Base-by-base conservation (phyloP, 2,329 filamentous ascomycete species). In the Hymenoscyphus infarciens region DNA sequence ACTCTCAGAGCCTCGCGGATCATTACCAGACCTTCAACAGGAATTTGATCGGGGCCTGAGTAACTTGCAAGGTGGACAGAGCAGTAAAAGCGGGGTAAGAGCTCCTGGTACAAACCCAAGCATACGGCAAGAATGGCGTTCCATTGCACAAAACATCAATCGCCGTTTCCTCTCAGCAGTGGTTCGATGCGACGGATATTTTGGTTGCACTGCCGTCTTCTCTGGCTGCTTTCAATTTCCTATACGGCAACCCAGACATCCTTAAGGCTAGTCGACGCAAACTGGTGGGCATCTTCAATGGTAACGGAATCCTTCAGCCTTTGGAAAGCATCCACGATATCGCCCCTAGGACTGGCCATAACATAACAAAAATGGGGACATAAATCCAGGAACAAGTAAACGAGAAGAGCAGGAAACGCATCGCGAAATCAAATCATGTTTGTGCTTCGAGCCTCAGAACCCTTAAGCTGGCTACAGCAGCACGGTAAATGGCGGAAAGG, bases 71-170 rank as follows among this genome's bases (percentile, higher is more conserved):
- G 49, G 57, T 19, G 59, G 57, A 38, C 35, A 38, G 35, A 15
- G 13, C 13, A 16, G 13, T 38, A 38, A 13, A 38, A 38, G 35
- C 35, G 35, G 33, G 33, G 11, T 35, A 15, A 35, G 3, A 11
- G 35, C 35, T 15, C 13, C 35, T 16, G 35, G 13, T 22, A 52
- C 64, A 13, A 19, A 63, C 64, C 80, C 80, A 82, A 1, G 81
- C 71, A 75, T 75, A 81, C 0, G 77, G 71, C 5, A 82, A 35
- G 62, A 73, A 82, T 0, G 77, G 77, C 0, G 79, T 82, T 0
- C 79, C 79, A 56, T 81, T 79, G 63, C 80, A 82, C 0, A 81
- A 64, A 0, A 77, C 69, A 1, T 80, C 78, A 1, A 81, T 70
- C 0, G 70, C 69, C 49, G 76, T 77, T 64, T 0, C 76, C 78